These are phyloP conservation scores for Hyphodiscus sp. DNA, from an alignment of 2,329 filamentous ascomycete species.

Conservation along the genomic window DNA sequence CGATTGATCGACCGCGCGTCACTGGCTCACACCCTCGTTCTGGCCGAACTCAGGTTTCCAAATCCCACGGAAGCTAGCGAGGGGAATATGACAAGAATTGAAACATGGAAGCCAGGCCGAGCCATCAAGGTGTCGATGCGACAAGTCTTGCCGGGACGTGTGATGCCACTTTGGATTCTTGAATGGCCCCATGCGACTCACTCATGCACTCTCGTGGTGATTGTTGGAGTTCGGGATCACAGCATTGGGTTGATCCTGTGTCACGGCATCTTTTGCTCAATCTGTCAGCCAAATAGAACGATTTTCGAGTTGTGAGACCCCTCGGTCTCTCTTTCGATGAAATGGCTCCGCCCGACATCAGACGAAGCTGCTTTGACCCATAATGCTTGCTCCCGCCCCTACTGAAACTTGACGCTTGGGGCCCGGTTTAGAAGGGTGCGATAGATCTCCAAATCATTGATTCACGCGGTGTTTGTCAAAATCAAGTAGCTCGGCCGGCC, in stretches of 20 bases:
- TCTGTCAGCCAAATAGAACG: no score
- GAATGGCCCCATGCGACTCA: no score
- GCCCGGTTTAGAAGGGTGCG: background rate
- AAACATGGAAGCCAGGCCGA: background rate
- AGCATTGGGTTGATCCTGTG: no score
- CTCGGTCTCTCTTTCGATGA: no score
- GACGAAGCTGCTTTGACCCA: slow-evolving; percentile 9
- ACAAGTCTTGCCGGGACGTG: background rate
- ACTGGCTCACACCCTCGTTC: background rate
- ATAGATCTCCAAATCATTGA: background rate
- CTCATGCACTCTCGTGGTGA: no score
- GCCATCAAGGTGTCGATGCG: background rate
- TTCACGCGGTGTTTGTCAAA: background rate
- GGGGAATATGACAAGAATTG: background rate
- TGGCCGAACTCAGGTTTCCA: background rate
- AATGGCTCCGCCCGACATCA: slow-evolving; percentile 2
- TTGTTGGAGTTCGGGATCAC: no score
- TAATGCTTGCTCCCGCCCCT: slow-evolving; percentile 9
- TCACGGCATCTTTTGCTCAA: no score
- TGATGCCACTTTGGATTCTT: background rate
- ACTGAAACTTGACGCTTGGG: slow-evolving; percentile 14
- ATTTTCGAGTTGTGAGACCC: no score
- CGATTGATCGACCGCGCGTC: background rate
- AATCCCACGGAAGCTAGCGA: background rate
- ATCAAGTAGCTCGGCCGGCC: background rate